A percentile compares a stretch with the other conserved stretches of the same genome.
These are phyloP conservation scores for Penstemon eatonii DNA, from an alignment of 257 asterid species.

Conservation along the genomic window DNA sequence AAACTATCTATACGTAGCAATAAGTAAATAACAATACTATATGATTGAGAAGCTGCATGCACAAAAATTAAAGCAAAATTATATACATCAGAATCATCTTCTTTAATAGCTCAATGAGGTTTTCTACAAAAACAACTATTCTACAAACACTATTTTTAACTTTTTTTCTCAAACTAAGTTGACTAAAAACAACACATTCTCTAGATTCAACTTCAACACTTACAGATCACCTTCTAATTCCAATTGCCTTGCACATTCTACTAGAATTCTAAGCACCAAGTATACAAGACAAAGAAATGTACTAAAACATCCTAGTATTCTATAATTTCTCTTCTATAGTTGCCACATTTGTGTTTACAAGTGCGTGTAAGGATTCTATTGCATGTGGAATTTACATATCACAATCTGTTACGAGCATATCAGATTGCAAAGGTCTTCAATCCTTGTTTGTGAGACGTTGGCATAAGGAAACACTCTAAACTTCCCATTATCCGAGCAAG, in stretches of 20 bases:
- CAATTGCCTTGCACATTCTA: not conserved
- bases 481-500: constrained; percentile 68
- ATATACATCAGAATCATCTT: too few species aligned
- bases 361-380: not conserved
- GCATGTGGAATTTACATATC: not conserved
- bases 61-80: too few species aligned
- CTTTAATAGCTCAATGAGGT: too few species aligned
- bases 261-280: not conserved
- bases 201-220: not conserved
- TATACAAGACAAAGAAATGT: not conserved
- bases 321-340: not conserved
- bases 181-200: too few species aligned
- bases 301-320: not conserved
- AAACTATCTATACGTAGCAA: too few species aligned
- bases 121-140: too few species aligned
- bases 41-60: too few species aligned
- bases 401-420: constrained; percentile 49
- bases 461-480: constrained; percentile 60
- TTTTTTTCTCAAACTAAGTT: too few species aligned
- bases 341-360: too few species aligned
- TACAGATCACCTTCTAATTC: not conserved
- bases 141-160: too few species aligned
- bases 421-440: constrained; percentile 73
- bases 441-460: constrained; percentile 56
- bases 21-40: too few species aligned